These are phyloP conservation scores for Lodderomyces orthopsilosis DNA, from an alignment of 1,139 yeast species.

Conservation along the genomic window DNA sequence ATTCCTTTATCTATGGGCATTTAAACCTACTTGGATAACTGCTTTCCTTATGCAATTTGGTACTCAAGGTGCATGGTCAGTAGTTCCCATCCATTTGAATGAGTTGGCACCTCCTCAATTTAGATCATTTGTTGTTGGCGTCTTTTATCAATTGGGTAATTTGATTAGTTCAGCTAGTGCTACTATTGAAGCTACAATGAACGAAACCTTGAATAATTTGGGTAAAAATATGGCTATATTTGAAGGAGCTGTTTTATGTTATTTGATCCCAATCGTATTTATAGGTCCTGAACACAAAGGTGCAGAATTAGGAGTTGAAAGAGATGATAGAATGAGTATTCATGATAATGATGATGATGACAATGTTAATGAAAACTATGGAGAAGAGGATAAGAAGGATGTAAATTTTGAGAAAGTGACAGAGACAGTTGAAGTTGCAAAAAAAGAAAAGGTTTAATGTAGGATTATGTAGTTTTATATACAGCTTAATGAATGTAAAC, in stretches of 20 bases:
- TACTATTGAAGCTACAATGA: constrained; percentile 71
- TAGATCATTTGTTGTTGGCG: constrained; percentile 71
- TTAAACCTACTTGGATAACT: constrained; percentile 53
- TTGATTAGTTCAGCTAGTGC: constrained; percentile 81
- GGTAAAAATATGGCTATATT: constrained; percentile 74
- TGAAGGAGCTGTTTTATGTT: constrained; percentile 74
- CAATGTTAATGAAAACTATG: constrained; percentile 6
- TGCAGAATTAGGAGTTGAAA: constrained; percentile 28
- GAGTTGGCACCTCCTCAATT: constrained; percentile 78
- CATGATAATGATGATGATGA: constrained; percentile 11
- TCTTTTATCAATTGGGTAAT: constrained; percentile 80
- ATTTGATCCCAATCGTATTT: constrained; percentile 53
- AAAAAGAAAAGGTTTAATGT: background rate
- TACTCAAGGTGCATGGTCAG: constrained; percentile 91
- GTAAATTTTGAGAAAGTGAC: background rate
- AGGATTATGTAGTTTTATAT: background rate
- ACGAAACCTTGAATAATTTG: constrained; percentile 24
- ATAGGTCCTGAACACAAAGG: constrained; percentile 73
- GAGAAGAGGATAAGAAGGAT: constrained; percentile 3
- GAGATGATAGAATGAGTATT: constrained; percentile 18
- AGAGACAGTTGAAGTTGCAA: constrained; percentile 1
- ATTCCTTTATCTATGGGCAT: constrained; percentile 73
- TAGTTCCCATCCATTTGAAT: constrained; percentile 71
- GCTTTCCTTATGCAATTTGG: constrained; percentile 80
- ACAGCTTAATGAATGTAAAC: no score